Base-by-base conservation (phyloP, 257 asterid species). In the Hygrophila difformis region DNA sequence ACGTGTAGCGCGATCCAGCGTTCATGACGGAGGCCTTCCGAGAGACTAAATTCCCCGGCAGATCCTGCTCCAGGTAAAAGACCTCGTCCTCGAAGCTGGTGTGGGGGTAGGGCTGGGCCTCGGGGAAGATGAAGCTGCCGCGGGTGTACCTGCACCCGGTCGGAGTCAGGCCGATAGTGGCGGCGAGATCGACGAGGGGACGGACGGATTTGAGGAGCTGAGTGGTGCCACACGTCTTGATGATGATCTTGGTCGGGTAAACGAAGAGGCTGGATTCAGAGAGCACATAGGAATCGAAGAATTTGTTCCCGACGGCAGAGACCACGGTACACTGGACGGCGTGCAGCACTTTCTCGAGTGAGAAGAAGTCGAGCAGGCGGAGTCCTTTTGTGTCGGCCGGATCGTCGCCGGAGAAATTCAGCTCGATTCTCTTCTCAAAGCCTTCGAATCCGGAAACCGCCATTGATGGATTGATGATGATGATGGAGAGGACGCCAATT, bases 191-290 rank as follows among this genome's bases (percentile, higher is more conserved):
- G 49, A 72, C 59, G 70, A 91, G 31, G 1, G 75, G 96, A 2
- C 61, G 79, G 51, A 91, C 67, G 3, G 96, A 82, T 63, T 78
- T 75, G 61, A 91, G 77, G 12, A 91, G 52, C 67, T 79, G 94
- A 1, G 80, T 89, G 28, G 96, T 89, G 71, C 98, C 98, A 67
- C 98, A 89, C 1, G 98, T 89, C 73, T 89, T 89, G 82, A 89
- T 82, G 49, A 89, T 79, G 59, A 89, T 74, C 48, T 82, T 85
- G 1, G 79, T 70, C 0, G 94, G 93, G 76, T 89, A 89, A 6
- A 89, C 96, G 22, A 85, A 85, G 1, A 89, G 71, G 53, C 96
- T 85, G 0, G 96, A 89, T 46, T 89, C 96, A 0, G 96, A 89
- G 18, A 89, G 37, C 0, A 89, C 96, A 31, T 85, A 89, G 0